These are phyloP conservation scores for Cladorrhinum samala DNA, from an alignment of 495 filamentous ascomycete species.

Conservation along the genomic window DNA sequence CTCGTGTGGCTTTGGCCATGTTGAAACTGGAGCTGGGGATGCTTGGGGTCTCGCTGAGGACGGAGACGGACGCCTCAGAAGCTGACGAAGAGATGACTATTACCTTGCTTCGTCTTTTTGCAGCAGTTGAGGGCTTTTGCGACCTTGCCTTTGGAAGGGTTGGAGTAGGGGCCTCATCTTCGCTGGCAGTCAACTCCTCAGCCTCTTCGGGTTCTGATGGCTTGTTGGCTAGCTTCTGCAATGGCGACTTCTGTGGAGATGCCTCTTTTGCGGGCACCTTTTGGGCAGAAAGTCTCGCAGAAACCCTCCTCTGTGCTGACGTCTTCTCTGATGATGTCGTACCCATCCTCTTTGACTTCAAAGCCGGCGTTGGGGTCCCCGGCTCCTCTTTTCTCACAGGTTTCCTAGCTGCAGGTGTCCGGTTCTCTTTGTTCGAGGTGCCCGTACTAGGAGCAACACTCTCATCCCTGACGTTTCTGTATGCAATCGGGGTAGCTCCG, in stretches of 20 bases:
- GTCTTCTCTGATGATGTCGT: background rate
- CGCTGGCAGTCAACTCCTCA: conserved; percentile 1
- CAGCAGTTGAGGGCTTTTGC: background rate
- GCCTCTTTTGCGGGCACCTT: background rate
- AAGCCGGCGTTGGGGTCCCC: conserved; percentile 7
- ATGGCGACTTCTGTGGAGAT: background rate
- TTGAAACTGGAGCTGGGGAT: background rate
- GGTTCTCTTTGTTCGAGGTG: conserved; percentile 24
- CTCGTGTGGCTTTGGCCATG: background rate
- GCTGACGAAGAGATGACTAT: background rate
- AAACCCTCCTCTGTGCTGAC: background rate
- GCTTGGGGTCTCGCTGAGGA: background rate
- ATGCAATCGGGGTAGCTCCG: background rate
- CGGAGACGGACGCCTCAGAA: background rate
- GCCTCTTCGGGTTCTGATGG: conserved; percentile 1
- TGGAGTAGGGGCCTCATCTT: conserved; percentile 8
- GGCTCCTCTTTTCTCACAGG: conserved; percentile 1
- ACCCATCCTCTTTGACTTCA: background rate
- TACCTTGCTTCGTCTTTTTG: conserved; percentile 1
- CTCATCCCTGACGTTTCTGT: background rate
- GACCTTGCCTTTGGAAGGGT: conserved; percentile 1
- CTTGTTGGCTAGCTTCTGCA: background rate
- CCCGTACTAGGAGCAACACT: conserved; percentile 16
- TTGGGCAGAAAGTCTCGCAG: background rate
- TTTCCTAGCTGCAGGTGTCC: conserved; percentile 11